A percentile compares a stretch with the other conserved stretches of the same genome.
phyloP scores from a whole-genome alignment of 169 alveolate genomes.

The Plasmodium fragile region DNA sequence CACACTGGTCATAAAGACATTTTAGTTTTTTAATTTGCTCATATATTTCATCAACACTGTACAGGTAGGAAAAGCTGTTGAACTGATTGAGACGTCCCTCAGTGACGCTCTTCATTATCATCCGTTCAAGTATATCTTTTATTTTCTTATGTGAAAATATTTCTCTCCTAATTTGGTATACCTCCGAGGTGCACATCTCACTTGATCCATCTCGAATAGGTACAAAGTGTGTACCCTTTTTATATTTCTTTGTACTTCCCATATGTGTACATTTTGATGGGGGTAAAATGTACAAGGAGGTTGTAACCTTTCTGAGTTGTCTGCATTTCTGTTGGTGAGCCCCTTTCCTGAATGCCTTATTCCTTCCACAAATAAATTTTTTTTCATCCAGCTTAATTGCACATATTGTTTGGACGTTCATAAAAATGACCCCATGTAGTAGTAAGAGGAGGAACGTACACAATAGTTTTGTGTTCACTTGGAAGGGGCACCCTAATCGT shows the following conservation, averaged over 20 bases:
- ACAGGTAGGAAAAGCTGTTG: conserved; percentile 58
- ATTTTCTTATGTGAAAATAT: not conserved
- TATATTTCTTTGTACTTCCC: not conserved
- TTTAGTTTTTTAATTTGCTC: conserved; percentile 34
- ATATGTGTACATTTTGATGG: not conserved
- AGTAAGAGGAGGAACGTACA: not conserved
- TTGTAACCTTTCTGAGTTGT: not conserved
- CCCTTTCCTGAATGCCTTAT: not conserved
- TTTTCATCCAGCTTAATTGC: not conserved
- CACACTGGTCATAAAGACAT: conserved; percentile 29
- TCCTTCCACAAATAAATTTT: not conserved
- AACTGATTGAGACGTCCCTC: conserved; percentile 24
- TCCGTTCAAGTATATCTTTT: conserved; percentile 13
- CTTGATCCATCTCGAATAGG: not conserved
- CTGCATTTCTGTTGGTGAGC: not conserved
- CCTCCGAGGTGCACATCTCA: conserved; percentile 27
- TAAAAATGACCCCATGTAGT: not conserved
- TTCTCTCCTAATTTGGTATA: conserved; percentile 51
- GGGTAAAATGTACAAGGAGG: not conserved
- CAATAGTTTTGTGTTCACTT: not conserved
- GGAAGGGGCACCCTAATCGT: not conserved
- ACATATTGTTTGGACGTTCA: not conserved
- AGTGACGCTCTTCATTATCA: conserved; percentile 16
- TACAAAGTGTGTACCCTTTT: not conserved
- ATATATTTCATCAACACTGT: conserved; percentile 21